Conservation (phyloP, 179 eudicot genomes). For the Actinidia arguta region DNA sequence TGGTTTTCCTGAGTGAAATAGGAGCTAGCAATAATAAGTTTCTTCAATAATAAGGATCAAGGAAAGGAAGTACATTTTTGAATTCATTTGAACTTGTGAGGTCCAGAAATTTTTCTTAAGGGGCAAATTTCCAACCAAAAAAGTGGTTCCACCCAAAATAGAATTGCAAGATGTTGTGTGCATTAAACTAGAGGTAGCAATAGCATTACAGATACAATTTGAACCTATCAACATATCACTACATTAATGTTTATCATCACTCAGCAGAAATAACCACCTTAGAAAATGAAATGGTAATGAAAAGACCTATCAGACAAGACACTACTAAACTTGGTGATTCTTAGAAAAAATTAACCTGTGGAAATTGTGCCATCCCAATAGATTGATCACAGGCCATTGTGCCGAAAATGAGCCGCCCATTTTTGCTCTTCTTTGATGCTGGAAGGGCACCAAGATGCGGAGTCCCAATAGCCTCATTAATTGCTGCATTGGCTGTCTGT, state of each 20-base stretch:
- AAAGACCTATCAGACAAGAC: not conserved
- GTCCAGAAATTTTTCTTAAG: no score
- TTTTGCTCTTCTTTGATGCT: conserved; percentile 68
- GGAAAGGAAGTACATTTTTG: no score
- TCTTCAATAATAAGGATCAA: no score
- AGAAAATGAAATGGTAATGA: not conserved
- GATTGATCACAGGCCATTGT: conserved; percentile 61
- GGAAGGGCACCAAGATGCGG: conserved; percentile 86
- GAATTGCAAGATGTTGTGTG: no score
- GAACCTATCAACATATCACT: not conserved
- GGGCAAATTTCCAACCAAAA: no score
- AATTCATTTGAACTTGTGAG: no score
- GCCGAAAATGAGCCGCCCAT: conserved; percentile 62
- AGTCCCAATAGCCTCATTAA: conserved; percentile 92
- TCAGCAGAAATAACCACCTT: no score
- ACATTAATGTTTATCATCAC: no score
- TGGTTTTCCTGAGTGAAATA: no score
- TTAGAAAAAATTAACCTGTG: conserved; percentile 51
- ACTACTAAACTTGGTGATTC: no score
- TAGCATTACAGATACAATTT: not conserved
- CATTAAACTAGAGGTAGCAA: not conserved
- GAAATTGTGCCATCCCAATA: conserved; percentile 52
- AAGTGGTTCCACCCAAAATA: no score
- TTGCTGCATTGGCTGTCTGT: conserved; percentile 98
- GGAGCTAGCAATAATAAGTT: no score